Evolutionary conservation across 371 early-diverging fungal genomes (phyloP), one percentile per base, ranked within the genome.

Genomic region (Capillidium heterosporum): DNA sequence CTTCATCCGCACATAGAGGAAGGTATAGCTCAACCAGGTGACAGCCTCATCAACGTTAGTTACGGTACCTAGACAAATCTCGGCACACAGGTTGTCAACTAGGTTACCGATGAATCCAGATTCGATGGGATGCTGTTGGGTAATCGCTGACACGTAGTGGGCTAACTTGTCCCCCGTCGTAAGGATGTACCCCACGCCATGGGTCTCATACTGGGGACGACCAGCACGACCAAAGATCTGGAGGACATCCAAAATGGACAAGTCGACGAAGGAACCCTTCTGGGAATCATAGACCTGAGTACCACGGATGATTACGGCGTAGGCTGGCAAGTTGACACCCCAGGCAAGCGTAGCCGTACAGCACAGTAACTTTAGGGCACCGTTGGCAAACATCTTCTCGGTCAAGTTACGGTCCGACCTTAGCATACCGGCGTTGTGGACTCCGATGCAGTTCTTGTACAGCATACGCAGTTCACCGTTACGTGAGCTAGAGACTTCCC

Each of bases 141-240:
- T 95, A 62, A 99, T 86, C n/a, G 89, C 78, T 5, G 86, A 80
- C 0, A 98, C 78, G 65, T 98, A 99, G 62, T 94, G 89, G 2
- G 77, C 63, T 1, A 99, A 73, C 48, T 92, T 87, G 64, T 92
- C 90, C 53, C 89, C 86, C 8, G 86, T 76, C 0, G 99, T 99
- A 41, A 95, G 52, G 42, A 95, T 91, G 56, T 78, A 88, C 27
- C 91, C 92, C 29, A 94, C 84, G 65, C 96, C 90, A 57, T 84
- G 79, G 17, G 76, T 77, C 66, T 99, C 97, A 65, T 83, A 98
- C 72, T 86, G 88, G 35, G 94, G 93, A 59, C 96, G 85, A 60
- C 99, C 99, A 32, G 99, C 99, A 66, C 99, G 89, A 60, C 99
- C 99, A 71, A 98, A 97, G 57, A 99, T 99, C 69, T 99, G 99